Evolutionary conservation across 306 rosid genomes (phyloP), one percentile per base, ranked within the genome.

Genomic region (Acacia acuminata): DNA sequence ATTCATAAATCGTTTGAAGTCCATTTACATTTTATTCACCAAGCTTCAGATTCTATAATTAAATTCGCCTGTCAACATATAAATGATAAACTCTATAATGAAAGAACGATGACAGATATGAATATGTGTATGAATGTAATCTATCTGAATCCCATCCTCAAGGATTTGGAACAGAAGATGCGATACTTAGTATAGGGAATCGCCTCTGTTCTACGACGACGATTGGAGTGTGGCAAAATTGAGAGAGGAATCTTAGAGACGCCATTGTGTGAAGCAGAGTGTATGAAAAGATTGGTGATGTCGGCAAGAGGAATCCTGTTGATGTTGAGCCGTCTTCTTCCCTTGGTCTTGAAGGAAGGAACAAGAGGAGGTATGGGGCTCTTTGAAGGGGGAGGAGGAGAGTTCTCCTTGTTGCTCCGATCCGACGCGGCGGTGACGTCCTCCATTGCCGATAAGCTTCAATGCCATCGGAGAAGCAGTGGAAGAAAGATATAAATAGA

Each of bases 131-230:
- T 61, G 68, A 12, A 5, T 13, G 7, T 25, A 27, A 66, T 7
- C 77, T 86, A 90, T 90, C 87, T 86, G 80, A 88, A 90, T 61
- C 89, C 89, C 73, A 82, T 63, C 60, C 85, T 86, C 71, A 86
- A 71, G 0, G 82, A 5, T 56, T 47, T 72, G 6, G 85, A 79
- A 20, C 70, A 75, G 74, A 15, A 43, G 3, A 9, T 4, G 14
- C 53, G 20, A 25, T 32, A 63, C 9, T 43, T 7, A 11, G 64
- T 32, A 67, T 58, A 11, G 2, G 51, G 15, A 51, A n/a, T 50
- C 50, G 60, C 55, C 9, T 17, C 7, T 11, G 70, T 73, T 34
- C 63, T 82, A 81, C 74, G 80, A 47, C 84, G 77, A 14, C 74
- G 42, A 72, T 16, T 20, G 7, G 36, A 40, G 6, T 1, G 53